phyloP scores from a whole-genome alignment of 2,329 filamentous ascomycete species.

The Truncatella angustata region DNA sequence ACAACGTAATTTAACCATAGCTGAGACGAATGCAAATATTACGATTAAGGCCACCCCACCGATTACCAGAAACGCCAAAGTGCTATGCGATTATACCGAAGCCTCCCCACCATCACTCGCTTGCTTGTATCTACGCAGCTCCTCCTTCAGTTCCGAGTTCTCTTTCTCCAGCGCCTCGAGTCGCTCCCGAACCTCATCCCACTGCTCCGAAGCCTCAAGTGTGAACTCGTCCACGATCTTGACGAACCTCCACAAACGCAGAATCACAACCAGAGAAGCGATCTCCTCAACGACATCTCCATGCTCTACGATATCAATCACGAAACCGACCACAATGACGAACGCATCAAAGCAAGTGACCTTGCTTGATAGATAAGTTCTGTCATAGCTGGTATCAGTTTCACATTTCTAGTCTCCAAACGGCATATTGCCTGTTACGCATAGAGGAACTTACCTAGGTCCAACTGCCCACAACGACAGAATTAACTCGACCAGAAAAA shows the following conservation, averaged over 20 bases:
- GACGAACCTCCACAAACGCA: conserved; percentile 67
- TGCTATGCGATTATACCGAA: neutral
- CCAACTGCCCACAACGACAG: conserved; percentile 62
- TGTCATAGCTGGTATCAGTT: conserved; percentile 26
- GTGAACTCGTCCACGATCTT: conserved; percentile 70
- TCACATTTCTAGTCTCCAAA: too few relatives aligned
- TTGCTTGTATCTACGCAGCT: conserved; percentile 8
- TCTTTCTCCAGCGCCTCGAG: conserved; percentile 52
- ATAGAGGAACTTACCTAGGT: conserved; percentile 39
- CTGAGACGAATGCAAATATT: too few relatives aligned
- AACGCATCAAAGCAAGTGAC: conserved; percentile 65
- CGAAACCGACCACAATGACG: conserved; percentile 61
- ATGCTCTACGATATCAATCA: conserved; percentile 59
- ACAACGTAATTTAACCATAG: too few relatives aligned
- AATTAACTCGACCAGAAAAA: conserved; percentile 64
- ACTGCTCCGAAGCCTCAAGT: conserved; percentile 60
- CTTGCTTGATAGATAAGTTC: conserved; percentile 55
- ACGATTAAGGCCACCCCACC: too few relatives aligned
- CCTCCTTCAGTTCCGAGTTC: conserved; percentile 32
- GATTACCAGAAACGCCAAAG: too few relatives aligned
- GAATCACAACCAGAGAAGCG: conserved; percentile 62
- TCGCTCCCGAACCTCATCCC: conserved; percentile 53
- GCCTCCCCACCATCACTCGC: conserved; percentile 5
- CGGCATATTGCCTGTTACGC: too few relatives aligned
- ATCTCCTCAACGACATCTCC: conserved; percentile 59